phyloP scores from a whole-genome alignment of 352 stramenopile genomes.

The Phytopythium chamaehyphon region DNA sequence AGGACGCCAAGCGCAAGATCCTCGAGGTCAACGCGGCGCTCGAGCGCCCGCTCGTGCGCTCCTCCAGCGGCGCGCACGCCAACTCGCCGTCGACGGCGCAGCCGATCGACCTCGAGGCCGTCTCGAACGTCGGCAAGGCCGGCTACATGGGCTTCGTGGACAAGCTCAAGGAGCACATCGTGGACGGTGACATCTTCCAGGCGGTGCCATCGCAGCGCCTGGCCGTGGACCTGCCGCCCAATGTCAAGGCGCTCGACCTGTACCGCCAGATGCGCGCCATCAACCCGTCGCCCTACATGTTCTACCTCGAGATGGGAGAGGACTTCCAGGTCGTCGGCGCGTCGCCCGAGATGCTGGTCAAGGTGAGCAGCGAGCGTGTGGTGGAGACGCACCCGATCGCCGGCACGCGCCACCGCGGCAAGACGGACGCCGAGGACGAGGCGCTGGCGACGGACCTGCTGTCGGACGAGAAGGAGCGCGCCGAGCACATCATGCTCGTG shows the following conservation, averaged over 20 bases:
- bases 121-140: slow-evolving; percentile 78
- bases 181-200: slow-evolving; percentile 90
- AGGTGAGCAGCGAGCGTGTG: slow-evolving; percentile 78
- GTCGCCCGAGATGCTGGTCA: slow-evolving; percentile 88
- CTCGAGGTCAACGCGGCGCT: slow-evolving; percentile 53
- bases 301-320: slow-evolving; percentile 80
- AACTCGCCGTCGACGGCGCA: slow-evolving; percentile 24
- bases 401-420: slow-evolving; percentile 80
- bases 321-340: slow-evolving; percentile 87
- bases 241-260: slow-evolving; percentile 73
- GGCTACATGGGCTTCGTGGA: slow-evolving; percentile 87
- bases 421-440: slow-evolving; percentile 83
- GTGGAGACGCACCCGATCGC: slow-evolving; percentile 90
- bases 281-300: slow-evolving; percentile 91
- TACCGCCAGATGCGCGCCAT: slow-evolving; percentile 88
- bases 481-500: slow-evolving; percentile 92
- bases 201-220: slow-evolving; percentile 83
- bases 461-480: slow-evolving; percentile 85
- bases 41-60: slow-evolving; percentile 52
- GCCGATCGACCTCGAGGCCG: slow-evolving; percentile 66
- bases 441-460: slow-evolving; percentile 77
- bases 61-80: slow-evolving; percentile 51
- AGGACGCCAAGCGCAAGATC: slow-evolving; percentile 72
- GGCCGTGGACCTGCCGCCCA: slow-evolving; percentile 54
- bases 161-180: slow-evolving; percentile 86